Evolutionary conservation across 2,329 filamentous ascomycete species (phyloP), one percentile per base, ranked within the genome.

Genomic region (Fusarium pilosicola): DNA sequence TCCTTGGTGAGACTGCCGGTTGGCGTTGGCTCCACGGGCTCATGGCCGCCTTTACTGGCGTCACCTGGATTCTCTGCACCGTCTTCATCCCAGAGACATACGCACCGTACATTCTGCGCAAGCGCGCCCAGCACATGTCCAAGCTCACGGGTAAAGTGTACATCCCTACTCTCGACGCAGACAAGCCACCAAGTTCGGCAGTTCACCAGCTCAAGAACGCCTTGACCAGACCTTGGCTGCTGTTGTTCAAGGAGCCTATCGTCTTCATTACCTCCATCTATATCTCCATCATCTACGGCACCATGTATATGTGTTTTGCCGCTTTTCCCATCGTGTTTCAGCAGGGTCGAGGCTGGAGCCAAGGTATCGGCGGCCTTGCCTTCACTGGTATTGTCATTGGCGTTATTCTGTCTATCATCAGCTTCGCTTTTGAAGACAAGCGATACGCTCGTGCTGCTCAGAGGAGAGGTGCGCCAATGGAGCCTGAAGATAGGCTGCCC

Each of bases 211-310:
- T 90, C 10, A 73, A 66, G 59, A 49, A 26, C 14, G 76, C 75
- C 1, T 81, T 59, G 84, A 86, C 22, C 39, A 86, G 92, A 3
- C 92, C 92, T 0, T 93, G 91, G 91, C 82, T 91, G 22, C 84
- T 94, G 18, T 85, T 94, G 9, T 91, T 94, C 84, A 82, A 83
- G 62, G 92, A 94, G 74, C 92, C 92, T 6, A 94, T 94, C 74
- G 91, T 93, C 15, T 77, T 91, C 6, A 81, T 93, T 4, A 83
- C 89, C 1, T 88, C 87, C 9, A 84, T 93, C 15, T 93, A 93
- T 81, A 88, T 92, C 83, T 89, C 90, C 49, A 90, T 88, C 9
- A 69, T 69, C 1, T 73, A 72, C 6, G 70, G 70, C 2, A 72
- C 64, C 3, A 58, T 73, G 39, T 72, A 72, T 1, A 73, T 73